phyloP scores from a whole-genome alignment of 148 eudicot species.

The Spergularia marina region DNA sequence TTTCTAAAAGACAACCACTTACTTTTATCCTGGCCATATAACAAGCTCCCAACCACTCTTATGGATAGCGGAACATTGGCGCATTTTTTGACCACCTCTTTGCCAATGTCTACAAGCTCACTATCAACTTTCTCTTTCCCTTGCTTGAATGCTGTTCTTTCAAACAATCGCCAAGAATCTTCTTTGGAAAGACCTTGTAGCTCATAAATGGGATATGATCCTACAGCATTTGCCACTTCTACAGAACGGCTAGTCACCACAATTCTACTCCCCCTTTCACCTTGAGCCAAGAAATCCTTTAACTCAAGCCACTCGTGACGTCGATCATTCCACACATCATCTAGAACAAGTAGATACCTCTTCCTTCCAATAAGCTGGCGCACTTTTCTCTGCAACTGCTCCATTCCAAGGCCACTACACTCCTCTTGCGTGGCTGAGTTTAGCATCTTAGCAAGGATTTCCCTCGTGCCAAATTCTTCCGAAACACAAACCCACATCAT shows the following conservation, averaged over 20 bases:
- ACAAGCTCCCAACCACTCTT: slow-evolving; percentile 17
- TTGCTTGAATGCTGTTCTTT: slow-evolving; percentile 7
- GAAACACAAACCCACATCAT: slow-evolving; percentile 16
- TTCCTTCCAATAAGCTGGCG: background rate
- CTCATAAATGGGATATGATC: background rate
- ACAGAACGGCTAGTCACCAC: slow-evolving; percentile 10
- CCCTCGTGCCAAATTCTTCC: background rate
- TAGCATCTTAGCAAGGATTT: background rate
- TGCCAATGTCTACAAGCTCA: slow-evolving; percentile 8
- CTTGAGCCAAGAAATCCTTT: background rate
- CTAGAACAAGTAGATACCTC: slow-evolving; percentile 16
- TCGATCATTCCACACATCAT: slow-evolving; percentile 13
- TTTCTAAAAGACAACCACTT: slow-evolving; percentile 23
- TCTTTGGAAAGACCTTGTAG: slow-evolving; percentile 17
- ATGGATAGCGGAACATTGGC: slow-evolving; percentile 22
- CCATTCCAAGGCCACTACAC: background rate
- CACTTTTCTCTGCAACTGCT: slow-evolving; percentile 10
- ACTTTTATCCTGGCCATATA: background rate
- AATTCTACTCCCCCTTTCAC: slow-evolving; percentile 16
- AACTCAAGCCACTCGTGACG: slow-evolving; percentile 6
- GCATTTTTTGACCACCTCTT: slow-evolving; percentile 27
- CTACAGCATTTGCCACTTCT: background rate
- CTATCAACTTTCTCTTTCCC: background rate
- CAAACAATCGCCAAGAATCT: slow-evolving; percentile 20
- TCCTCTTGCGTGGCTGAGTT: no score